Conservation (phyloP, 352 stramenopile genomes). For the Pythium diclinum region DNA sequence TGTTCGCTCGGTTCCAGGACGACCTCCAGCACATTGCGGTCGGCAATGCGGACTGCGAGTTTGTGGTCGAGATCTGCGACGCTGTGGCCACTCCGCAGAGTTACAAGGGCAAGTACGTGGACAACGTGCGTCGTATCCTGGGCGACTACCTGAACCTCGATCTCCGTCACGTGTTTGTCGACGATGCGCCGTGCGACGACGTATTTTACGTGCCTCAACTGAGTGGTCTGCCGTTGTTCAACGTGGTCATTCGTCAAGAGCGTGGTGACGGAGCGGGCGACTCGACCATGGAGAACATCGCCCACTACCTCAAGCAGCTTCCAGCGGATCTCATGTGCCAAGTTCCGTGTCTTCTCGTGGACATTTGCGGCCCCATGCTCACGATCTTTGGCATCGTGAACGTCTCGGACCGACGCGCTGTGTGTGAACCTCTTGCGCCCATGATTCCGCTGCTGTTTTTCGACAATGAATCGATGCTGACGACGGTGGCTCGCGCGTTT, state of each 20-base stretch:
- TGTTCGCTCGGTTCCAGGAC: neutral
- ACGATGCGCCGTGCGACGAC: neutral
- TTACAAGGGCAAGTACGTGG: neutral
- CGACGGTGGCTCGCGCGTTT: neutral
- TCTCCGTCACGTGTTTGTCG: neutral
- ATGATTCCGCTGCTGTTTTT: slow-evolving; percentile 31
- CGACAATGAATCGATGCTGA: neutral
- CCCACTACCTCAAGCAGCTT: neutral
- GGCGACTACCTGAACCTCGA: neutral
- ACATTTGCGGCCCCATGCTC: slow-evolving; percentile 27
- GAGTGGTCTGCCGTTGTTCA: neutral
- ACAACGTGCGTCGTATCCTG: neutral
- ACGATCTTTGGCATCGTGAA: slow-evolving; percentile 31
- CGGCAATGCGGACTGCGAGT: neutral
- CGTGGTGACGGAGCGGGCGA: neutral
- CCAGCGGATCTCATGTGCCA: neutral
- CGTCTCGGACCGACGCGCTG: slow-evolving; percentile 18
- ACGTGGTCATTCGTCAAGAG: neutral
- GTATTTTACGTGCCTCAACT: neutral
- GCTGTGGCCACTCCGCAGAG: neutral
- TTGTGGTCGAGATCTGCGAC: neutral
- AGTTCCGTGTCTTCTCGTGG: slow-evolving; percentile 20
- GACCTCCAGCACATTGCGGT: neutral
- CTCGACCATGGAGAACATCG: neutral
- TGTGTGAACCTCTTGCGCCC: slow-evolving; percentile 29